Percentiles rank a stretch among this genome's conserved stretches.
Evolutionary conservation across 352 stramenopile genomes (phyloP).

Genomic region (Phytophthora pisi): DNA sequence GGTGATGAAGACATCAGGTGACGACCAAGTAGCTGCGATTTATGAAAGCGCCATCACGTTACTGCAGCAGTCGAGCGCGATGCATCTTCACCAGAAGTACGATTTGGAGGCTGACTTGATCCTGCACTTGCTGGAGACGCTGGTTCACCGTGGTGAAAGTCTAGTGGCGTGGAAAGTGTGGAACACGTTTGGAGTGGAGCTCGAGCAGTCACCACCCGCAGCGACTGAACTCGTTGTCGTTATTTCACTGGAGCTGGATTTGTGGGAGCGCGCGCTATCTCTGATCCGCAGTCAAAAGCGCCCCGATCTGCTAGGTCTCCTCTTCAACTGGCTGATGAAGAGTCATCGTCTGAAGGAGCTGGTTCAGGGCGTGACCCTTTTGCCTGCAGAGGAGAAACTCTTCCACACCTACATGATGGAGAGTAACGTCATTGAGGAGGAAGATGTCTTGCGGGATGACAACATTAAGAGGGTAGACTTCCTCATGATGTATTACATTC

Average conservation of each 20-base stretch:
- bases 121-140: conserved; percentile 75
- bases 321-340: conserved; percentile 79
- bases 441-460: conserved; percentile 68
- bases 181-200: conserved; percentile 76
- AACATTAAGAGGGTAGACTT: conserved; percentile 79
- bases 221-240: conserved; percentile 78
- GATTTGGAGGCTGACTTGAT: conserved; percentile 76
- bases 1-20: conserved; percentile 66
- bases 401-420: conserved; percentile 85
- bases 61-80: conserved; percentile 73
- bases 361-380: conserved; percentile 64
- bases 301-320: conserved; percentile 58
- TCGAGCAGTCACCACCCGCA: conserved; percentile 48
- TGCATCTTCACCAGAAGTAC: conserved; percentile 79
- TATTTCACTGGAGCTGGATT: conserved; percentile 73
- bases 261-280: conserved; percentile 77
- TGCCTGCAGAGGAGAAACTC: conserved; percentile 52
- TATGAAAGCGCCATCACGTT: conserved; percentile 68
- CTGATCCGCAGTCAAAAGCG: conserved; percentile 64
- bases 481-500: conserved; percentile 86
- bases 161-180: conserved; percentile 87
- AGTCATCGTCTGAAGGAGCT: conserved; percentile 78
- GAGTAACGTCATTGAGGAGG: conserved; percentile 42
- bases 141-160: conserved; percentile 77
- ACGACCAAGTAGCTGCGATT: conserved; percentile 63